Conservation (phyloP, 2,329 filamentous ascomycete genomes). For the Fusarium goolgardi region DNA sequence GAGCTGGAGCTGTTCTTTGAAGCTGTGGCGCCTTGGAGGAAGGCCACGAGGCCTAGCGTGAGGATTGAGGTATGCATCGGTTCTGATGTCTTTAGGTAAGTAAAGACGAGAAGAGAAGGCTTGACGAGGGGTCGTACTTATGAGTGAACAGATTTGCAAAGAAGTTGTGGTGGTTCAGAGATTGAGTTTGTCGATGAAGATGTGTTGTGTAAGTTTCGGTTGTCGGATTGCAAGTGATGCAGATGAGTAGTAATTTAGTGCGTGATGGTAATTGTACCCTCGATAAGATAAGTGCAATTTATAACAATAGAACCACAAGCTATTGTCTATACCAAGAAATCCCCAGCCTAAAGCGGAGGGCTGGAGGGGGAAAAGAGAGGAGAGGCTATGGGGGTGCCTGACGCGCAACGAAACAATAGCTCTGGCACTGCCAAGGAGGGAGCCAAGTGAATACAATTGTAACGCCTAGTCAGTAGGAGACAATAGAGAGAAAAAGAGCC, state of each 20-base stretch:
- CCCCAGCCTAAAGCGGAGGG: conserved; percentile 30
- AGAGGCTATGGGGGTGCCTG: conserved; percentile 24
- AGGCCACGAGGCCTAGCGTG: conserved; percentile 46
- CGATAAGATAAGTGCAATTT: conserved; percentile 2
- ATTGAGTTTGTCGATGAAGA: conserved; percentile 10
- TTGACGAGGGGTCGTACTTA: neutral
- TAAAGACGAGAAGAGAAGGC: conserved; percentile 6
- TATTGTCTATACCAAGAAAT: conserved; percentile 37
- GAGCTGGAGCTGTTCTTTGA: conserved; percentile 40
- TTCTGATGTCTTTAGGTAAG: conserved; percentile 28
- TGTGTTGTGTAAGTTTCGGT: conserved; percentile 17
- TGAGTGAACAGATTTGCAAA: neutral
- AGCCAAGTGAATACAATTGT: conserved; percentile 27
- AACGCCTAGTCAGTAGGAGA: conserved; percentile 31
- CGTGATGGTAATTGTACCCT: conserved; percentile 1
- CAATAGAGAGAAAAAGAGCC: conserved; percentile 9
- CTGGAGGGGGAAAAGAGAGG: conserved; percentile 8
- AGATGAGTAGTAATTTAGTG: neutral
- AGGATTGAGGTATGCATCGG: conserved; percentile 44
- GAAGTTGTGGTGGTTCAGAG: neutral
- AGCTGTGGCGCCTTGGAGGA: conserved; percentile 45
- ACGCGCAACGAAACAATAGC: conserved; percentile 17
- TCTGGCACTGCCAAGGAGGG: conserved; percentile 38
- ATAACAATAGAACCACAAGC: conserved; percentile 32
- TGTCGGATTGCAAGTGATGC: neutral